Base-by-base conservation (phyloP, 768 basidiomycete species). In the Amanita brunnescens region DNA sequence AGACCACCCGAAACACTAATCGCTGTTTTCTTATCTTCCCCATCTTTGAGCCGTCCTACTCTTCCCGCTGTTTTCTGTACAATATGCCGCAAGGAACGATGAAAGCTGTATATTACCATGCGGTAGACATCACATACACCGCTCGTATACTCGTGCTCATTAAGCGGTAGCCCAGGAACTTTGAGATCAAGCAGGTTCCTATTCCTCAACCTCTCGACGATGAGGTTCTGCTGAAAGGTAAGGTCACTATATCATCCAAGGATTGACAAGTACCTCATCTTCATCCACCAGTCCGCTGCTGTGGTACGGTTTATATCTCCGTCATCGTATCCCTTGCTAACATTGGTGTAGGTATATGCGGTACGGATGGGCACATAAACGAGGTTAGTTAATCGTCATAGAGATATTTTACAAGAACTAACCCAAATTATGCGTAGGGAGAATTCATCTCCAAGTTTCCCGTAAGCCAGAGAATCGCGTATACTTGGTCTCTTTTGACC, bases 211-310 rank as follows among this genome's bases (percentile, higher is more conserved):
- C 78, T 53, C 75, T 75, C 30, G 82, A 85, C 55, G 77, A 86
- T 48, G 87, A 90, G 23, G 77, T 89, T 44, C 74, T 89, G 47
- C 70, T 90, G 57, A 87, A 90, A 75, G 85, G 84, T 80, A 45
- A 49, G 60, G 10, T 20, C 39, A 6, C 32, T 3, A 46, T 24
- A 42, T 40, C 54, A 47, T 47, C 18, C 20, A 20, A 33, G 39
- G 8, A 3, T 29, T 10, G n/a, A 26, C 5, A 12, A 7, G 14
- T 16, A 34, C 6, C 49, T 40, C 6, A 43, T 14, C 16, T n/a
- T 39, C 8, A 18, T 10, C 23, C 10, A 6, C 3, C 23, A 51
- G 50, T 51, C 6, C 40, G 42, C 34, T 43, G 41, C 16, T 51
- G 50, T 21, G 50, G 50, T 51, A 51, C 16, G 33, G 35, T n/a